Percentiles rank a stretch among this genome's conserved stretches.
phyloP scores from a whole-genome alignment of 768 basidiomycete genomes.

The Baorangia bicolor region DNA sequence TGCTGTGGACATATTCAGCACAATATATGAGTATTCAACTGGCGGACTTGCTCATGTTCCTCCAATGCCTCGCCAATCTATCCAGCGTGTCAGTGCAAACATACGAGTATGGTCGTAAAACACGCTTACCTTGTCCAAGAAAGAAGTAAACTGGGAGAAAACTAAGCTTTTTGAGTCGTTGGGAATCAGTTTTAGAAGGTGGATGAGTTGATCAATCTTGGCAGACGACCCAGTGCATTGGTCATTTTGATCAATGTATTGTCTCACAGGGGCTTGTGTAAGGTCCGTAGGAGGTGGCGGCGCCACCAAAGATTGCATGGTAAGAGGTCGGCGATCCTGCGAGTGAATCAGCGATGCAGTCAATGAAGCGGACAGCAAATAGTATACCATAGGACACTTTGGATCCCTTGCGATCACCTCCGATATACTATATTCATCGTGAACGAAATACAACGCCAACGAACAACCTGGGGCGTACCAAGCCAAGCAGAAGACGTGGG shows the following conservation, averaged over 20 bases:
- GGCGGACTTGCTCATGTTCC: constrained; percentile 51
- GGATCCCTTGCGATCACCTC: constrained; percentile 68
- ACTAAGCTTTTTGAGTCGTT: constrained; percentile 76
- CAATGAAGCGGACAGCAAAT: background rate
- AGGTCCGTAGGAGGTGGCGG: constrained; percentile 65
- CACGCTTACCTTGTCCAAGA: constrained; percentile 66
- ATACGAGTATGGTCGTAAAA: background rate
- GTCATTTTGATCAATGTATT: constrained; percentile 41
- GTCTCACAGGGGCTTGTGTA: constrained; percentile 53
- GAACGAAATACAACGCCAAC: background rate
- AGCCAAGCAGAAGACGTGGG: constrained; percentile 68
- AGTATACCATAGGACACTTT: constrained; percentile 77
- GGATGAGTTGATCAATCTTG: constrained; percentile 80
- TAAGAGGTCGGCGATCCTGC: constrained; percentile 70
- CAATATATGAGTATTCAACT: background rate
- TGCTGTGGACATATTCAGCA: constrained; percentile 40
- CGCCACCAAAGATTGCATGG: constrained; percentile 55
- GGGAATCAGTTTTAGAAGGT: constrained; percentile 69
- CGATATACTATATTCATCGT: constrained; percentile 48
- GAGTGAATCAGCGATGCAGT: background rate
- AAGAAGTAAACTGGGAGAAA: constrained; percentile 88
- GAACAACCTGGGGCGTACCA: constrained; percentile 46
- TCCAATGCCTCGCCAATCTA: constrained; percentile 73
- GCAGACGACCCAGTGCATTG: constrained; percentile 64
- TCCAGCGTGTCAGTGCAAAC: background rate